These are phyloP conservation scores for Pterocarpus santalinus DNA, from an alignment of 306 rosid species.

Conservation along the genomic window DNA sequence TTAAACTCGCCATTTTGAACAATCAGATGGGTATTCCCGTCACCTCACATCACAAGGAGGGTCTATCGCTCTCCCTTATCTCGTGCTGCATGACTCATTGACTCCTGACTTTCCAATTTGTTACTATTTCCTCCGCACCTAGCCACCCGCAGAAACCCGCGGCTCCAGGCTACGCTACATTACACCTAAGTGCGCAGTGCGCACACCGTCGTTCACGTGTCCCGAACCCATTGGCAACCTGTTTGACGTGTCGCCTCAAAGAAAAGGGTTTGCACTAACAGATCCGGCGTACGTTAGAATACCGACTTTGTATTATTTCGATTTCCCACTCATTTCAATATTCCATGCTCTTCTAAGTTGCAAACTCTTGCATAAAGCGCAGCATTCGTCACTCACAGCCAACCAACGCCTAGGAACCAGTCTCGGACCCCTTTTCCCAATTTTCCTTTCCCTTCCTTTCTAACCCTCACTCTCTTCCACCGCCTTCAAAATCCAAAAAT, in stretches of 20 bases:
- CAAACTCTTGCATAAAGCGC: slow-evolving; percentile 50
- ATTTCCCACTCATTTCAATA: slow-evolving; percentile 45
- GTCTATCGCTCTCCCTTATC: not conserved
- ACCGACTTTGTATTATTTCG: not conserved
- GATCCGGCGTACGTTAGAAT: slow-evolving; percentile 20
- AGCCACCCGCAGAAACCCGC: slow-evolving; percentile 13
- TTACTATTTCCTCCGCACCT: not conserved
- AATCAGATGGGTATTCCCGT: not conserved
- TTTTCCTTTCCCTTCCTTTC: not conserved
- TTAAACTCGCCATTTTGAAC: not conserved
- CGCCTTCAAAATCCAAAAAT: slow-evolving; percentile 41
- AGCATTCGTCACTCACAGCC: slow-evolving; percentile 30
- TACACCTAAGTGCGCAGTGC: not conserved
- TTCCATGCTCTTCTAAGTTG: slow-evolving; percentile 42
- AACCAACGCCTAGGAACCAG: slow-evolving; percentile 3
- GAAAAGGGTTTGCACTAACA: slow-evolving; percentile 22
- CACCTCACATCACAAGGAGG: not conserved
- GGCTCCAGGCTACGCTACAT: not conserved
- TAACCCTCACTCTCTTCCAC: not conserved
- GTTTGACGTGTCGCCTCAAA: slow-evolving; percentile 48
- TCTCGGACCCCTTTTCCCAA: not conserved
- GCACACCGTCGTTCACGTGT: slow-evolving; percentile 28
- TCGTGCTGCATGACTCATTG: not conserved
- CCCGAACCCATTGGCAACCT: not conserved
- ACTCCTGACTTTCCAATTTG: not conserved